Base-by-base conservation (phyloP, 2,329 filamentous ascomycete genomes). In the Penicillium sp. region DNA sequence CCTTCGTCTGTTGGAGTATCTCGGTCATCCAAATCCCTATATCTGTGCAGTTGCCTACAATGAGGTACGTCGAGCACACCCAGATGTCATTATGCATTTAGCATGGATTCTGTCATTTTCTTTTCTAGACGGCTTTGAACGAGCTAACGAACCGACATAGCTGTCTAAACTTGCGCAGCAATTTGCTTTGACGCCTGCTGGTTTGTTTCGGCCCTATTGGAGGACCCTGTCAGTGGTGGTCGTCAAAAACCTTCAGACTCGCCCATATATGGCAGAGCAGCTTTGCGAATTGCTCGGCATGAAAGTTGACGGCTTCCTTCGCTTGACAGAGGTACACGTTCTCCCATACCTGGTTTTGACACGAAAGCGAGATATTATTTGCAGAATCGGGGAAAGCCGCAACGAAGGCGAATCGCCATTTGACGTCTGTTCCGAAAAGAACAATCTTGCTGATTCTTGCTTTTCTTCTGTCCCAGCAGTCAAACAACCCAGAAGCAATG, bases 141-240 rank as follows among this genome's bases (percentile, higher is more conserved):
- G 18, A n/a, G 39, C 46, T 54, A 16, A 55, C 35, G 5, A 4
- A 2, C 26, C n/a, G 4, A 23, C 34, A 31, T 53, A 83, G 77
- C 72, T 95, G 31, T 75, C 86, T 16, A 83, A 82, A 50, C 75
- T 97, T 40, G 86, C 89, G 1, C 78, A 84, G 42, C 73, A 76
- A 39, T 78, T 82, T 32, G 74, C 76, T 3, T 74, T 80, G 29
- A 84, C 81, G 1, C 78, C 84, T 1, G 76, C 78, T 23, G 80
- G 82, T 13, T 73, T 98, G 0, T 84, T 97, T 46, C 82, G 84
- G 45, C 89, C 91, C 0, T 97, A 89, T 66, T 97, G 91, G 90
- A 81, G 82, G 55, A 91, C 80, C 24, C 75, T 98, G 36, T 90
- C 89, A 0, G 85, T 91, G 49, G 79, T 84, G 40, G 84, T 88